Evolutionary conservation across 2,329 filamentous ascomycete species (phyloP).

Genomic region (Fusarium subtropicale): DNA sequence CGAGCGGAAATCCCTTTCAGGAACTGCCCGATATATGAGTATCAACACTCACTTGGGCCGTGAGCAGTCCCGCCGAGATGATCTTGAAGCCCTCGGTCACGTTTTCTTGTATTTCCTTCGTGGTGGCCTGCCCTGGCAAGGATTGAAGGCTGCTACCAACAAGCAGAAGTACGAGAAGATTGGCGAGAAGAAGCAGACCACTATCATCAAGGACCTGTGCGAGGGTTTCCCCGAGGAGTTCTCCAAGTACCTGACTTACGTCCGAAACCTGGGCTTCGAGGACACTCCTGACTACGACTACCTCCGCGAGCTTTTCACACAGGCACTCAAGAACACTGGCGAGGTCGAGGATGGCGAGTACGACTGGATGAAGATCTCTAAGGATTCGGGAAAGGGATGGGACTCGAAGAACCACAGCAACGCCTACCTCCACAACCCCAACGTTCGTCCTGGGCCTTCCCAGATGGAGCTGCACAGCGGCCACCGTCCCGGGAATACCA

Average conservation of each 20-base stretch:
- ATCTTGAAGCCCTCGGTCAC: conserved; percentile 87
- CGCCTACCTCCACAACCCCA: conserved; percentile 77
- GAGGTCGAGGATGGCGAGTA: conserved; percentile 98
- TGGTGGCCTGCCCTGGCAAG: conserved; percentile 78
- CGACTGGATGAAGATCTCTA: conserved; percentile 99
- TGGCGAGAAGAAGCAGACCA: conserved; percentile 99
- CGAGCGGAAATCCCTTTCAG: conserved; percentile 95
- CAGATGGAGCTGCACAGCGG: conserved; percentile 85
- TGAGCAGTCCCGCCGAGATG: conserved; percentile 95
- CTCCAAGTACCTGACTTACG: conserved; percentile 96
- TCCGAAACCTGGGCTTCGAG: conserved; percentile 97
- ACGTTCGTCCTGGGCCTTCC: conserved; percentile 82
- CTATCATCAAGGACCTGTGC: conserved; percentile 94
- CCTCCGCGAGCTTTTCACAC: conserved; percentile 93
- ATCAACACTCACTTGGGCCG: conserved; percentile 98
- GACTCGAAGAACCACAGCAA: conserved; percentile 77
- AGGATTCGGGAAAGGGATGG: conserved; percentile 86
- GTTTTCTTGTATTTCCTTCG: conserved; percentile 81
- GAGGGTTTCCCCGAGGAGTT: conserved; percentile 97
- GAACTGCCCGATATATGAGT: conserved; percentile 98
- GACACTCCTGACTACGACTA: conserved; percentile 99
- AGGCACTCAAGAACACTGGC: conserved; percentile 92
- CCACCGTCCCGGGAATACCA: conserved; percentile 73
- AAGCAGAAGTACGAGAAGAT: conserved; percentile 99
- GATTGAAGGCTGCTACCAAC: conserved; percentile 78